phyloP scores from a whole-genome alignment of 2,329 filamentous ascomycete genomes.

The Exophiala alcalophila region DNA sequence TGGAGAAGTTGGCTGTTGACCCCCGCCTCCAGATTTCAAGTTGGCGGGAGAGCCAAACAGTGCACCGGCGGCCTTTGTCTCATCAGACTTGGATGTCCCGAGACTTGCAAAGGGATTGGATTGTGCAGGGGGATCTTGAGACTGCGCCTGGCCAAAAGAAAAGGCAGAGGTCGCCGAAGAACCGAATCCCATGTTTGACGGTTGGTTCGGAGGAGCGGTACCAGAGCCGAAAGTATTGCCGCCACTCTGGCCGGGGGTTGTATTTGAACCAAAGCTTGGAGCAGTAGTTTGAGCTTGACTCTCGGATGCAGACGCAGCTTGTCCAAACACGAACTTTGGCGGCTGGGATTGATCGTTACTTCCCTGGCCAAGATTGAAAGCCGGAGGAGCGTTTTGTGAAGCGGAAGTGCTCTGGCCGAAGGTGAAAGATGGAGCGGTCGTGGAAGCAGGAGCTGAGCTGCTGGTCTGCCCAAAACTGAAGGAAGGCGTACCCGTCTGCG shows the following conservation, averaged over 20 bases:
- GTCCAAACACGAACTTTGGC: slow-evolving; percentile 18
- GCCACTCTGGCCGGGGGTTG: not conserved
- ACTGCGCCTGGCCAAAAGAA: slow-evolving; percentile 17
- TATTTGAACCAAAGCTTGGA: slow-evolving; percentile 2
- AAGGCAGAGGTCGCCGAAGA: slow-evolving; percentile 1
- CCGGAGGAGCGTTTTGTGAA: slow-evolving; percentile 14
- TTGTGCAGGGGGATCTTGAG: slow-evolving; percentile 1
- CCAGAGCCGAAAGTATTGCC: slow-evolving; percentile 11
- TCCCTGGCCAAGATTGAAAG: slow-evolving; percentile 11
- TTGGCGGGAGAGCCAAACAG: slow-evolving; percentile 13
- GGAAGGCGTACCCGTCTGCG: slow-evolving; percentile 14
- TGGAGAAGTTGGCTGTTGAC: slow-evolving; percentile 6
- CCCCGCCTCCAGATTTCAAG: slow-evolving; percentile 5
- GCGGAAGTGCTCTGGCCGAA: slow-evolving; percentile 22
- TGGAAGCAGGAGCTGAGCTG: slow-evolving; percentile 6
- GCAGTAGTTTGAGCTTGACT: slow-evolving; percentile 8
- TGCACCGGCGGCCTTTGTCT: slow-evolving; percentile 4
- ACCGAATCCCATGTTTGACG: slow-evolving; percentile 4
- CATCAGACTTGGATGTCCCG: slow-evolving; percentile 8
- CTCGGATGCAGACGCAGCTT: slow-evolving; percentile 6
- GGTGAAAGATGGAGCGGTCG: slow-evolving; percentile 2
- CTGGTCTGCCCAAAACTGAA: slow-evolving; percentile 17
- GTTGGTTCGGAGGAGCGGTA: slow-evolving; percentile 3
- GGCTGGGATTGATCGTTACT: slow-evolving; percentile 4
- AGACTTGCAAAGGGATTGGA: slow-evolving; percentile 13